Evolutionary conservation across 2,329 filamentous ascomycete species (phyloP), one percentile per base, ranked within the genome.

Genomic region (Tolypocladium ophioglossoides): DNA sequence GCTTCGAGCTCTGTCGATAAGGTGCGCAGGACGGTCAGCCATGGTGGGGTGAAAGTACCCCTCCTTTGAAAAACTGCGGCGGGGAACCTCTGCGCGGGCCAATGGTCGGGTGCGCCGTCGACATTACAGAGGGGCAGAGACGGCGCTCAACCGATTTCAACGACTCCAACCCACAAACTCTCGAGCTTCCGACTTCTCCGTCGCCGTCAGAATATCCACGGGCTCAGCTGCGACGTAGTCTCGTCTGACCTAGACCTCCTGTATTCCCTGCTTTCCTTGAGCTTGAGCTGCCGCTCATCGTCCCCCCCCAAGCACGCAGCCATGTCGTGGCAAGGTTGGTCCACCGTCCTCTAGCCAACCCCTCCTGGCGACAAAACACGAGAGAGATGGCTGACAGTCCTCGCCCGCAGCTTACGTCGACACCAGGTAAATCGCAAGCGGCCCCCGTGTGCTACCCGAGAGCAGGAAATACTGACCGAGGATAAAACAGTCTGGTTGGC

Each of bases 281-380:
- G 51, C 22, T 54, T 41, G 52, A 34, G 55, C 41, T 30, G 30
- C 48, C 37, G 50, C 49, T 47, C 38, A 51, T 32, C 52, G 47
- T 39, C 35, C 57, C 40, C 52, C 38, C 52, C 32, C 11, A 46
- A 51, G 52, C 54, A 53, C 57, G 51, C 58, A 62, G 81, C 63
- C 68, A 86, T 88, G 85, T 87, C 84, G 73, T 87, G 85, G 84
- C 85, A 89, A 85, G 82, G 86, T 88, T 66, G 64, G 66, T 66
- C 59, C 56, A 57, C 61, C 63, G 59, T 59, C 61, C 55, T 57
- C 55, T 51, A 59, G 59, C 57, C 57, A 62, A 62, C 62, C 65
- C 66, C 65, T 63, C 62, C 60, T 59, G 40, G 49, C 22, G 32
- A 50, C 52, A 34, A 38, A 40, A 41, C 24, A 52, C 32, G 52